Conservation (phyloP, 306 rosid genomes). For the Medicago lupulina region DNA sequence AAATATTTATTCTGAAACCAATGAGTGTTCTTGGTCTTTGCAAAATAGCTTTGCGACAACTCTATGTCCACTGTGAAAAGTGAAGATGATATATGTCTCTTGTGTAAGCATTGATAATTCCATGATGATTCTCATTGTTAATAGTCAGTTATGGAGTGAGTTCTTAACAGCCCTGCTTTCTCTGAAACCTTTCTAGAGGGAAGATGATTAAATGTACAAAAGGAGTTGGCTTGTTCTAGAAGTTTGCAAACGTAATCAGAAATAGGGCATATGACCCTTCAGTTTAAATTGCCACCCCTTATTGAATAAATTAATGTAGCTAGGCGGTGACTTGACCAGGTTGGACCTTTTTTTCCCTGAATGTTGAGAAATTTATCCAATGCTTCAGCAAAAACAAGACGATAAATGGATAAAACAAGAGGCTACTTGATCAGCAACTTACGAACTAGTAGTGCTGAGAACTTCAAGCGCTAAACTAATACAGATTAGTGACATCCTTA, state of each 20-base stretch:
- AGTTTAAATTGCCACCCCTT: neutral
- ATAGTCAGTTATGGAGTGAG: conserved; percentile 10
- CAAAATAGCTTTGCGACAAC: conserved; percentile 6
- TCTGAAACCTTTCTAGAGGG: conserved; percentile 12
- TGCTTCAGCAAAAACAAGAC: neutral
- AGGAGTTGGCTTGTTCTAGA: conserved; percentile 15
- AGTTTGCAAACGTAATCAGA: neutral
- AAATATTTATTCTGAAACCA: conserved; percentile 26
- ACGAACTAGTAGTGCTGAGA: neutral
- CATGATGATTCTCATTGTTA: conserved; percentile 6
- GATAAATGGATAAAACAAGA: conserved; percentile 12
- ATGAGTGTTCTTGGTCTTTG: conserved; percentile 8
- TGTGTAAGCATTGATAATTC: conserved; percentile 10
- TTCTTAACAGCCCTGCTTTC: conserved; percentile 2
- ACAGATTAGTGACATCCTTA: neutral
- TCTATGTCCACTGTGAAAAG: conserved; percentile 26
- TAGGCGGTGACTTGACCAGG: neutral
- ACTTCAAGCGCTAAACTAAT: conserved; percentile 17
- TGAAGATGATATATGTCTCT: neutral
- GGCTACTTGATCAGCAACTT: neutral
- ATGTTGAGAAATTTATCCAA: neutral
- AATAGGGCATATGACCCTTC: neutral
- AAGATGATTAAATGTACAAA: neutral
- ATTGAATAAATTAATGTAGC: conserved; percentile 2
- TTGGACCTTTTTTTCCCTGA: conserved; percentile 11